phyloP scores from a whole-genome alignment of 306 rosid genomes.

The Clitoria ternatea region DNA sequence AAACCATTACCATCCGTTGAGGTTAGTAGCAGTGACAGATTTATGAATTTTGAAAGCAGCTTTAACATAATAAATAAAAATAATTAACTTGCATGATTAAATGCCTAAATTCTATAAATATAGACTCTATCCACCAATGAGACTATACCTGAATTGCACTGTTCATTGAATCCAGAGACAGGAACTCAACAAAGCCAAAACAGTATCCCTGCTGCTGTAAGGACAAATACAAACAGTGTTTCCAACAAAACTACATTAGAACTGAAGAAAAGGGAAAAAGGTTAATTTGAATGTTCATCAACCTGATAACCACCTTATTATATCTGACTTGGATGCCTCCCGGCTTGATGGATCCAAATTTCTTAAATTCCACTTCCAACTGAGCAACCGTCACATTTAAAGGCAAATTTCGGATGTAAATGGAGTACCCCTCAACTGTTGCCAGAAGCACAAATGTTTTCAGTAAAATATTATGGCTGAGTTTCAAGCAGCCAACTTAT shows the following conservation, averaged over 20 bases:
- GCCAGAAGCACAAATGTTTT: not conserved
- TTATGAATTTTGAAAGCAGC: not conserved
- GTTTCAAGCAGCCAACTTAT: not conserved
- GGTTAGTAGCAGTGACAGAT: not conserved
- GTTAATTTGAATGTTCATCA: conserved; percentile 3
- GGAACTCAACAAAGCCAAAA: conserved; percentile 81
- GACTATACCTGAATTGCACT: conserved; percentile 58
- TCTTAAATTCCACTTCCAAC: conserved; percentile 58
- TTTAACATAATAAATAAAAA: not conserved
- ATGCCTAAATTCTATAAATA: not conserved
- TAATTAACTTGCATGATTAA: not conserved
- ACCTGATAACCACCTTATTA: conserved; percentile 45
- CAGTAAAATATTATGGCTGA: not conserved
- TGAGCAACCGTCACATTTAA: conserved; percentile 44
- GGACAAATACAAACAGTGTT: not conserved
- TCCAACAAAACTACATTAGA: conserved; percentile 17
- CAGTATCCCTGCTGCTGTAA: conserved; percentile 74
- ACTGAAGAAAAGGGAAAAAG: not conserved
- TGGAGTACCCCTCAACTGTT: conserved; percentile 64
- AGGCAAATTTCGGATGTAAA: conserved; percentile 65
- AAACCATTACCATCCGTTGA: not conserved
- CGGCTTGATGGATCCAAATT: conserved; percentile 69
- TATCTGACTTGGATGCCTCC: conserved; percentile 75
- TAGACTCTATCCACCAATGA: conserved; percentile 1
- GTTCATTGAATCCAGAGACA: conserved; percentile 50